These are phyloP conservation scores for Ophiostoma sp. DNA, from an alignment of 2,329 filamentous ascomycete genomes.

Conservation along the genomic window DNA sequence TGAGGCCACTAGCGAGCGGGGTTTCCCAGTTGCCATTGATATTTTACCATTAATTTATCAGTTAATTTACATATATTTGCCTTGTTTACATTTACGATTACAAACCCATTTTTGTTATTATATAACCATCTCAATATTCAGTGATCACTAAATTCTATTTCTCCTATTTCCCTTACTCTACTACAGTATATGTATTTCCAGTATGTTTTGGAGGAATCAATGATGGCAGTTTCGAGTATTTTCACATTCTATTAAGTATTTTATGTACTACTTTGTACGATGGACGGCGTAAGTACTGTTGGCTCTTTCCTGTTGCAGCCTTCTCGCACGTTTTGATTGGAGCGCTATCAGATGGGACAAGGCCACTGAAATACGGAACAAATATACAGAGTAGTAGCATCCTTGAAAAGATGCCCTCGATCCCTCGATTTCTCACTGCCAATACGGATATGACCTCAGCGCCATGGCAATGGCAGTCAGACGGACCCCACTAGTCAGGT, in stretches of 20 bases:
- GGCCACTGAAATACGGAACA: background rate
- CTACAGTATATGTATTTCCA: too few species aligned
- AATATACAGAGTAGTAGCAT: background rate
- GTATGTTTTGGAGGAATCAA: too few species aligned
- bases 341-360: background rate
- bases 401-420: background rate
- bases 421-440: background rate
- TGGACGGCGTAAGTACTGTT: background rate
- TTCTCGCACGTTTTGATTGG: constrained; percentile 13
- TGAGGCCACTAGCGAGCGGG: constrained; percentile 21
- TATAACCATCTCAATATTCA: background rate
- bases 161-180: background rate
- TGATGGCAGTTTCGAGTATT: too few species aligned
- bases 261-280: background rate
- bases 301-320: background rate
- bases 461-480: background rate
- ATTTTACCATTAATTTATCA: background rate
- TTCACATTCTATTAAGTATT: background rate
- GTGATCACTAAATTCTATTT: background rate
- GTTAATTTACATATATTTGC: background rate
- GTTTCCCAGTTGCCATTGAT: background rate
- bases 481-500: constrained; percentile 21
- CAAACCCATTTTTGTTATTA: background rate
- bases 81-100: background rate
- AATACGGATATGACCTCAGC: background rate